Percentiles rank a stretch among this genome's conserved stretches.
These are phyloP conservation scores for Mycena capillaripes DNA, from an alignment of 768 basidiomycete species.

Conservation along the genomic window DNA sequence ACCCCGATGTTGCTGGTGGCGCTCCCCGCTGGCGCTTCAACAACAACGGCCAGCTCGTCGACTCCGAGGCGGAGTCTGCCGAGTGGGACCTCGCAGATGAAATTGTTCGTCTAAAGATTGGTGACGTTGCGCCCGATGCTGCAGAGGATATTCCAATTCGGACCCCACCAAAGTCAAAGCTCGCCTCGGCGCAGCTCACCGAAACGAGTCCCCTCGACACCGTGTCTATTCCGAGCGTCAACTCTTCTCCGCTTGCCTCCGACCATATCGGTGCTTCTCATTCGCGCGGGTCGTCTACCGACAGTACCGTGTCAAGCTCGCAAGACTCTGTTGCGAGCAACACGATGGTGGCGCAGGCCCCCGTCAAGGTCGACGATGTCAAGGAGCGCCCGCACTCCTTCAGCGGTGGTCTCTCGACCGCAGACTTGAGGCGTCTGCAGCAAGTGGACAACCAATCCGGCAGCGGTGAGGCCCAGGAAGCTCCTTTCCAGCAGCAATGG, in stretches of 20 bases:
- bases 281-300: constrained; percentile 88
- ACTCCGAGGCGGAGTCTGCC: constrained; percentile 63
- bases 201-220: constrained; percentile 83
- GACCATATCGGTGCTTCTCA: constrained; percentile 78
- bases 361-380: constrained; percentile 72
- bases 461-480: constrained; percentile 41
- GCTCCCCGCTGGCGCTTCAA: constrained; percentile 75
- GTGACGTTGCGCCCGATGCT: constrained; percentile 63
- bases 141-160: constrained; percentile 70
- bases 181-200: constrained; percentile 66
- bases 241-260: constrained; percentile 78
- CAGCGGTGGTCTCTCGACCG: constrained; percentile 80
- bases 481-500: constrained; percentile 61
- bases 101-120: constrained; percentile 79
- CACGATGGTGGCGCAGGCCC: constrained; percentile 67
- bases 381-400: constrained; percentile 88
- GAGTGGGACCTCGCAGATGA: constrained; percentile 84
- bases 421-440: constrained; percentile 82
- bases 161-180: constrained; percentile 78
- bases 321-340: constrained; percentile 71
- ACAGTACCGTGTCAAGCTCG: constrained; percentile 74
- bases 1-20: constrained; percentile 55
- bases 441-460: constrained; percentile 66
- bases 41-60: constrained; percentile 73
- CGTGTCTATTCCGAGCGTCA: constrained; percentile 77